Evolutionary conservation across 345 rosid species (phyloP).

Genomic region (thale cress (Arabidopsis thaliana)): DNA sequence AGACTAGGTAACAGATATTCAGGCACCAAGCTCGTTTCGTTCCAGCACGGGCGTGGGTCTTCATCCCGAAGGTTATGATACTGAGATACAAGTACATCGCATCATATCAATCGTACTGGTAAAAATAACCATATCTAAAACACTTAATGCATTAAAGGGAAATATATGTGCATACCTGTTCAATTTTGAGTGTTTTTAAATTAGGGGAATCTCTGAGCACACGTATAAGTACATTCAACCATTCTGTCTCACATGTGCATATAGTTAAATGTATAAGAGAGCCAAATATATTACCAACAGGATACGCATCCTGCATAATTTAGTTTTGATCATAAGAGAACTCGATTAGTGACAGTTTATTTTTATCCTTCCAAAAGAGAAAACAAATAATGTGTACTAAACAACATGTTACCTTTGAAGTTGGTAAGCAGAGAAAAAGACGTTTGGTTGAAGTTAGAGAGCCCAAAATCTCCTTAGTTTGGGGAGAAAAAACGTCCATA

Average conservation of each 20-base stretch:
- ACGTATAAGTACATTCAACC: constrained; percentile 2
- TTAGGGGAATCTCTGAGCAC: constrained; percentile 6
- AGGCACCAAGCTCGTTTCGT: constrained; percentile 5
- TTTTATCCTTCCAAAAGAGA: not conserved
- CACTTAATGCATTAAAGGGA: not conserved
- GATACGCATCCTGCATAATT: not conserved
- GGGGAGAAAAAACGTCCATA: not conserved
- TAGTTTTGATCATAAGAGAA: not conserved
- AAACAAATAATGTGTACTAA: not conserved
- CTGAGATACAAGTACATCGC: not conserved
- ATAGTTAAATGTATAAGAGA: not conserved
- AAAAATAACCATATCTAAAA: not conserved
- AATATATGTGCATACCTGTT: not conserved
- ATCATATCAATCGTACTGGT: not conserved
- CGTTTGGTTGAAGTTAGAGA: not conserved
- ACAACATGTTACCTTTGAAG: constrained; percentile 4
- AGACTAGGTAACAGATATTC: not conserved
- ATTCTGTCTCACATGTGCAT: constrained; percentile 19
- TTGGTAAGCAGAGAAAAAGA: constrained; percentile 1
- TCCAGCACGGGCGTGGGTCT: not conserved
- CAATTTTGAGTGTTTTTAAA: not conserved
- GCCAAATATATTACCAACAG: not conserved
- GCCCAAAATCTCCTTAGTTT: not conserved
- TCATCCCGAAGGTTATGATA: not conserved
- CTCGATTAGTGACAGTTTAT: not conserved